Conservation (phyloP, 768 basidiomycete species). For the Suillus variegatus region DNA sequence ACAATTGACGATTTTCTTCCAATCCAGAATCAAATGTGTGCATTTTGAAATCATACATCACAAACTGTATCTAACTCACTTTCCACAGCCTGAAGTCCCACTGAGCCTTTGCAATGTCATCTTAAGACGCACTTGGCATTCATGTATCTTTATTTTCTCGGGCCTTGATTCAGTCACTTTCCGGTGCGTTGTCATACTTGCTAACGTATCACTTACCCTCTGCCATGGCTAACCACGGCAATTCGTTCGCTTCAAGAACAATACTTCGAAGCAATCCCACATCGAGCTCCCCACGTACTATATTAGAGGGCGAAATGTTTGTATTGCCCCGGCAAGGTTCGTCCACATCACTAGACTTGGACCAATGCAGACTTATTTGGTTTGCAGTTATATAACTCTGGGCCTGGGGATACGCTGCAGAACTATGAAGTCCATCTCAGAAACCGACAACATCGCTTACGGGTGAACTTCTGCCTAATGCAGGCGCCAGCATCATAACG, state of each 20-base stretch:
- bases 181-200: constrained; percentile 41
- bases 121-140: constrained; percentile 51
- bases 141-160: constrained; percentile 83
- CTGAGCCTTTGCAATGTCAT: constrained; percentile 88
- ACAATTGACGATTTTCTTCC: constrained; percentile 12
- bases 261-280: constrained; percentile 80
- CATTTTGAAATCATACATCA: constrained; percentile 28
- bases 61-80: constrained; percentile 18
- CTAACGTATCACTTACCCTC: constrained; percentile 55
- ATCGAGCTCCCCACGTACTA: constrained; percentile 55
- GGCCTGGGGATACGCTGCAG: constrained; percentile 79
- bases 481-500: constrained; percentile 2
- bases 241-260: constrained; percentile 64
- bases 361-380: constrained; percentile 10
- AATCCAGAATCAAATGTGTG: constrained; percentile 83
- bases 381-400: constrained; percentile 81
- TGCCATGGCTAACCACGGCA: constrained; percentile 74
- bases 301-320: constrained; percentile 80
- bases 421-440: constrained; percentile 95
- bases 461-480: constrained; percentile 59
- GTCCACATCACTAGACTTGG: constrained; percentile 16
- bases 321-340: constrained; percentile 92
- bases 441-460: constrained; percentile 77
- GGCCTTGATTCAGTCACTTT: constrained; percentile 36
- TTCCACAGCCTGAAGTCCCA: constrained; percentile 81